Evolutionary conservation across 208 protist species (phyloP).

Genomic region (Vickermania spadyakhi): DNA sequence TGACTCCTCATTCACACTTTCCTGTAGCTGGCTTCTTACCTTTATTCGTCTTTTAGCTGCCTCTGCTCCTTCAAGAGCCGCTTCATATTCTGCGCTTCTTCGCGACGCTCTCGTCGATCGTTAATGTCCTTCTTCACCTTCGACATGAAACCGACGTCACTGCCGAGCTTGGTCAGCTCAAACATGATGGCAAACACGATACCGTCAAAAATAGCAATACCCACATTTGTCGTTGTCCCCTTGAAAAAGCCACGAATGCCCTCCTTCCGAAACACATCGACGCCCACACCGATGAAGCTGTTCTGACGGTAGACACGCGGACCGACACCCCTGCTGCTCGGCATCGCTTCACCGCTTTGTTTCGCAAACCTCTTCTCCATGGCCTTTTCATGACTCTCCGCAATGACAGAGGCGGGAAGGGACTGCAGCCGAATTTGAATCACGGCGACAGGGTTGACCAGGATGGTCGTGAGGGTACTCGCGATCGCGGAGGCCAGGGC

Average conservation of each 20-base stretch:
- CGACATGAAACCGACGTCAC: conserved; percentile 55
- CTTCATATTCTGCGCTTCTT: background rate
- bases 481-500: conserved; percentile 44
- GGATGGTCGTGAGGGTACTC: conserved; percentile 48
- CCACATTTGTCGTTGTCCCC: conserved; percentile 57
- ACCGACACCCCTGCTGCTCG: background rate
- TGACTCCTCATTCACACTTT: too few species aligned
- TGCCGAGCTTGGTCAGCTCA: conserved; percentile 81
- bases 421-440: conserved; percentile 74
- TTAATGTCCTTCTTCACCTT: background rate
- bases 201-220: conserved; percentile 65
- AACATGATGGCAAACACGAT: conserved; percentile 74
- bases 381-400: background rate
- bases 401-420: conserved; percentile 25
- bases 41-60: too few species aligned
- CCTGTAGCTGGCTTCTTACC: too few species aligned
- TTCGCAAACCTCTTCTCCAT: background rate
- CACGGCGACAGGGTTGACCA: conserved; percentile 79
- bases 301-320: conserved; percentile 1
- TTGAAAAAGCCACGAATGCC: conserved; percentile 74
- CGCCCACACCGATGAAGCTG: conserved; percentile 18
- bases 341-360: background rate
- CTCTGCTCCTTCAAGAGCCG: too few species aligned
- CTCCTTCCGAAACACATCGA: conserved; percentile 46
- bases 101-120: background rate